Base-by-base conservation (phyloP, 148 eudicot genomes). In the Linanthus parryae region DNA sequence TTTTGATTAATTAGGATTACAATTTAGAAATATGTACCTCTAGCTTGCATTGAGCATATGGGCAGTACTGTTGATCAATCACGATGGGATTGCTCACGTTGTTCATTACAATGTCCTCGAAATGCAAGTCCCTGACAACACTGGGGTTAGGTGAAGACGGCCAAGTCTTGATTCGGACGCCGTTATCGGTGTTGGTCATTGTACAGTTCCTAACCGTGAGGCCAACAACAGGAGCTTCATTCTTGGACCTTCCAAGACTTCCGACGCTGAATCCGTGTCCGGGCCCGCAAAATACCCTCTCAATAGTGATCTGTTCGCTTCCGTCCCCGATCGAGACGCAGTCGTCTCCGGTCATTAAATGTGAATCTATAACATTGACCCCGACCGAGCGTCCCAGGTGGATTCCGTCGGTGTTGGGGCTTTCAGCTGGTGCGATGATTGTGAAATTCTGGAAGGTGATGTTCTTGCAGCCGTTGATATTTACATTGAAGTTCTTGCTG, bases 401-500 rank as follows among this genome's bases (percentile, higher is more conserved):
- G 36, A 79, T 75, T 2, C 85, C 81, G 38, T 79, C 84, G 0
- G 84, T 79, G 81, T 79, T 79, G 16, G 20, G 27, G 52, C 77
- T 72, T 1, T 39, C 19, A 0, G 0, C 57, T 0, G 84, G 77
- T 11, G 84, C 67, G 2, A 15, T 15, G 19, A 79, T 62, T 2
- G 64, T 58, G 33, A 65, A 6, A 26, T 63, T 43, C 1, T 18
- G 18, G 19, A 75, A 12, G 1, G 62, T 65, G 0, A 66, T 5
- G 63, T 72, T 63, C 1, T 50, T 49, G 65, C 75, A 44, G 2
- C 35, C 15, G 7, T 63, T 3, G 7, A 56, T 1, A 31, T 50
- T 62, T 8, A 66, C 27, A 41, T 70, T 75, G 37, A 70, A 70
- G 7, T 23, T 2, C 61, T 75, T 75, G 73, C 80, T 75, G 28